Percentiles rank a stretch among this genome's conserved stretches.
phyloP scores from a whole-genome alignment of 345 rosid species.

The Schrenkiella parvula region DNA sequence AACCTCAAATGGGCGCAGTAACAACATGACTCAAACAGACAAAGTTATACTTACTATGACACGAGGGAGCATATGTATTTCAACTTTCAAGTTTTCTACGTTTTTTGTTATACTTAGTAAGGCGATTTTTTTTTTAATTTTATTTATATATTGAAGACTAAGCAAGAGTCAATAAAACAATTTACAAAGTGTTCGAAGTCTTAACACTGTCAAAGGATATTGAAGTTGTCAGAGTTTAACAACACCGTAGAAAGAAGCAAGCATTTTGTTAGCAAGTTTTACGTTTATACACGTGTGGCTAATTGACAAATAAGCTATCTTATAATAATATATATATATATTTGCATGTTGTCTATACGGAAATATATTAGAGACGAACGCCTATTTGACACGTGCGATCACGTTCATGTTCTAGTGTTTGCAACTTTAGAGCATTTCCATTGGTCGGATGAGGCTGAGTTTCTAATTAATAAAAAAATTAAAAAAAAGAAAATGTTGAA shows the following conservation, averaged over 20 bases:
- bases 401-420: background rate
- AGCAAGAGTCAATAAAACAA: background rate
- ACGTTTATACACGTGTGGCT: constrained; percentile 7
- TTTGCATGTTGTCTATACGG: constrained; percentile 2
- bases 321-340: constrained; percentile 1
- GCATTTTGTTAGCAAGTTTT: background rate
- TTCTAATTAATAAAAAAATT: too few species aligned
- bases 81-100: background rate
- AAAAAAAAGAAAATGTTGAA: too few species aligned
- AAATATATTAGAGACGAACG: background rate
- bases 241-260: background rate
- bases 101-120: too few species aligned
- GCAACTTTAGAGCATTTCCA: too few species aligned
- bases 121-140: too few species aligned
- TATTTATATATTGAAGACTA: too few species aligned
- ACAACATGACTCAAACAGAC: background rate
- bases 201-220: background rate
- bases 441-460: too few species aligned
- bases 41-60: background rate
- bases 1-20: background rate
- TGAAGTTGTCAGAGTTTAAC: background rate
- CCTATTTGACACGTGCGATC: constrained; percentile 1
- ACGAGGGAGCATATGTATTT: background rate
- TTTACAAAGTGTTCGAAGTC: background rate
- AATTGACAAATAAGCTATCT: background rate